phyloP scores from a whole-genome alignment of 352 stramenopile genomes.

The Phytophthora rubi region DNA sequence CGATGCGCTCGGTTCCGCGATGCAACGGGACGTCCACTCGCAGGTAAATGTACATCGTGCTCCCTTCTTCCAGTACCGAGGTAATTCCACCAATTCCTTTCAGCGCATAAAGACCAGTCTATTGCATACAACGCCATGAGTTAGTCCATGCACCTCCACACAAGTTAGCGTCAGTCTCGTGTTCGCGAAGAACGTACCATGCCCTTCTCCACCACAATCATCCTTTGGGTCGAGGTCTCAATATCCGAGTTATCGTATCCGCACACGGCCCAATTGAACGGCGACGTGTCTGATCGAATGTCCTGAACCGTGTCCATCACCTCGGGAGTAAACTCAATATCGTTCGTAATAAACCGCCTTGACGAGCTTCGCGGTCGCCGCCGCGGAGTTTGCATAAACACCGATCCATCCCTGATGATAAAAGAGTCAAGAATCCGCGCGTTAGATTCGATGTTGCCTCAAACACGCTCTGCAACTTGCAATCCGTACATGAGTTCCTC shows the following conservation, averaged over 20 bases:
- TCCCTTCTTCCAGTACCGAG: constrained; percentile 69
- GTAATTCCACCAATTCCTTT: constrained; percentile 87
- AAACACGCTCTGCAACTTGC: background rate
- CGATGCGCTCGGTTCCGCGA: constrained; percentile 78
- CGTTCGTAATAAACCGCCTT: constrained; percentile 75
- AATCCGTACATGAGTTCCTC: constrained; percentile 78
- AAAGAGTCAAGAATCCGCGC: constrained; percentile 1
- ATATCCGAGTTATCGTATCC: constrained; percentile 76
- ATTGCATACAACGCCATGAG: constrained; percentile 8
- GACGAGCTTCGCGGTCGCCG: constrained; percentile 73
- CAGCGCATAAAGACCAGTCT: constrained; percentile 83
- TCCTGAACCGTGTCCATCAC: constrained; percentile 75
- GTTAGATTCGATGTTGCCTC: background rate
- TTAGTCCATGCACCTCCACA: background rate
- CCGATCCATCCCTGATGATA: constrained; percentile 58
- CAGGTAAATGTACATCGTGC: constrained; percentile 91
- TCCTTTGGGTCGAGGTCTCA: constrained; percentile 62
- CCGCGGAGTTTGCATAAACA: constrained; percentile 67
- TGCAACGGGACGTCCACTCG: constrained; percentile 88
- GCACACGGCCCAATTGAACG: constrained; percentile 88
- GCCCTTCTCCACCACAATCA: constrained; percentile 85
- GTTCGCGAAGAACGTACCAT: constrained; percentile 57
- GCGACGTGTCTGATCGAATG: constrained; percentile 79
- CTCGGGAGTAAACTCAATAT: constrained; percentile 84
- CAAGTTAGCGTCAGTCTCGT: background rate